These are phyloP conservation scores for Aureobasidium musti DNA, from an alignment of 2,329 filamentous ascomycete species.

Conservation along the genomic window DNA sequence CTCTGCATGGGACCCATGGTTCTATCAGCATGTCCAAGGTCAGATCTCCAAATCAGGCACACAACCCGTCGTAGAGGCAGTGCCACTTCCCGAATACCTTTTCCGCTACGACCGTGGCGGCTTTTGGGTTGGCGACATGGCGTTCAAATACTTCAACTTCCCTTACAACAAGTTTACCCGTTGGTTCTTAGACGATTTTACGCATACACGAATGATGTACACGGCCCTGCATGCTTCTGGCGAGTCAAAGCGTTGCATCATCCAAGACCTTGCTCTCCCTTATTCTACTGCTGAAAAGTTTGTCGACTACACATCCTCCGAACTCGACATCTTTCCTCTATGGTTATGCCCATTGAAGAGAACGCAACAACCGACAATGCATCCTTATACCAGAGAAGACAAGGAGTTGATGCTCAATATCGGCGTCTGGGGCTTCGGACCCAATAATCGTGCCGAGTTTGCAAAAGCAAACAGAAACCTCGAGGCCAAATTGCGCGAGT, in stretches of 20 bases:
- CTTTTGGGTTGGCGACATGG: constrained; percentile 66
- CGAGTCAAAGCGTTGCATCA: constrained; percentile 61
- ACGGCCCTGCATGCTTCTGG: constrained; percentile 64
- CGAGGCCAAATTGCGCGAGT: constrained; percentile 60
- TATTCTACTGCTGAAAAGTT: constrained; percentile 48
- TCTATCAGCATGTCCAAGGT: constrained; percentile 50
- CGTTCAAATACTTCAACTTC: constrained; percentile 64
- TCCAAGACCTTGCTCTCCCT: constrained; percentile 62
- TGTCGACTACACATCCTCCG: constrained; percentile 46
- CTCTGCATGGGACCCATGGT: constrained; percentile 53
- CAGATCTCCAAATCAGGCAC: constrained; percentile 33
- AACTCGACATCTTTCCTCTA: constrained; percentile 50
- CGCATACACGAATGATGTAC: constrained; percentile 67
- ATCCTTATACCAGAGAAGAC: constrained; percentile 38
- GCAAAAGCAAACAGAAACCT: constrained; percentile 60
- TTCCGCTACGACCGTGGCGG: constrained; percentile 71
- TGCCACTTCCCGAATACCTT: constrained; percentile 66
- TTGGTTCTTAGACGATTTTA: constrained; percentile 61
- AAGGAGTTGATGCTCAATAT: constrained; percentile 57
- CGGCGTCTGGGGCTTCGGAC: constrained; percentile 59
- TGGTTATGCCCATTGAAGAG: constrained; percentile 51
- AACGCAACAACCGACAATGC: constrained; percentile 37
- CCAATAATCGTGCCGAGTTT: constrained; percentile 48
- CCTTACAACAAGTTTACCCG: constrained; percentile 67
- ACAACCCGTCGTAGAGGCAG: constrained; percentile 50